These are phyloP conservation scores for Haplosporangium gracile DNA, from an alignment of 192 early-diverging fungal species.

Conservation along the genomic window DNA sequence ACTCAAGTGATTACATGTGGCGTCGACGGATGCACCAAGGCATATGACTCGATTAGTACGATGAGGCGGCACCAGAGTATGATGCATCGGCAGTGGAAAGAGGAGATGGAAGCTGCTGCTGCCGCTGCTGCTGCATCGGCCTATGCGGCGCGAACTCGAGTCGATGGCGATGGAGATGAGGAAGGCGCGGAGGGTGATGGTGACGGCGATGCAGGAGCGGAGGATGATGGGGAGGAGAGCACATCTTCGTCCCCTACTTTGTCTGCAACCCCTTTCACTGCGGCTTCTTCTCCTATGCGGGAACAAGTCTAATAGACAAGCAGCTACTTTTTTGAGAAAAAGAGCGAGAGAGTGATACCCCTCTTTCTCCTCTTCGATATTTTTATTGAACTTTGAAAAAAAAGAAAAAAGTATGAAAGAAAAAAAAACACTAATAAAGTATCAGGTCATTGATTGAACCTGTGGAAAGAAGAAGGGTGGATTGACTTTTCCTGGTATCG, in stretches of 20 bases:
- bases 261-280: background rate
- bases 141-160: background rate
- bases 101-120: conserved; percentile 18
- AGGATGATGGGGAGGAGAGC: background rate
- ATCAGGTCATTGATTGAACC: no score
- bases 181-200: background rate
- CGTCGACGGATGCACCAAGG: conserved; percentile 53
- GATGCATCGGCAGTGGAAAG: conserved; percentile 40
- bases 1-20: conserved; percentile 52
- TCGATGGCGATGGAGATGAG: background rate
- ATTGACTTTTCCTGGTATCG: no score
- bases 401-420: background rate
- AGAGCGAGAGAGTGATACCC: conserved; percentile 5
- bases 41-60: conserved; percentile 53
- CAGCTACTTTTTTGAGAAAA: background rate
- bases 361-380: background rate
- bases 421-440: background rate
- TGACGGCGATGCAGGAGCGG: background rate
- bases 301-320: background rate
- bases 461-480: no score
- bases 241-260: background rate
- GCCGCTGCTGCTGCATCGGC: background rate
- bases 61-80: conserved; percentile 53
- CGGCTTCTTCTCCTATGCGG: background rate
- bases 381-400: conserved; percentile 3